A percentile compares a stretch with the other conserved stretches of the same genome.
Conservation (phyloP, 1,284 basidiomycete genomes). For the Leccinum subrobustum region DNA sequence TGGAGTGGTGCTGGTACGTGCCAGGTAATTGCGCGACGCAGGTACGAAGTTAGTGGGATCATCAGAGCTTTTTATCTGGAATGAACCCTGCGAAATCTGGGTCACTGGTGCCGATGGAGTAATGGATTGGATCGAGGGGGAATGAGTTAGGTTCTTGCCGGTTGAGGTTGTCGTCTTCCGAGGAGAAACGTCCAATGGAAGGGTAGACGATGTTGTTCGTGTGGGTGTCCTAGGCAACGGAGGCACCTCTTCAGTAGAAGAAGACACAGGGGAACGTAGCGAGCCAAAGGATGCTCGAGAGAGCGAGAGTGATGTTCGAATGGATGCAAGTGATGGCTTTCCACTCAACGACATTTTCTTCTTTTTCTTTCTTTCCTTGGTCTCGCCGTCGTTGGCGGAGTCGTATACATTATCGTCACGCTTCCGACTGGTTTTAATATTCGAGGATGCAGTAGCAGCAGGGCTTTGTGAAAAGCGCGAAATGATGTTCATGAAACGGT, state of each 20-base stretch:
- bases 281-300: slow-evolving; percentile 33
- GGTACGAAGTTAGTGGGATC: slow-evolving; percentile 2
- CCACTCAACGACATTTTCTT: slow-evolving; percentile 22
- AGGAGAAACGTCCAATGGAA: background rate
- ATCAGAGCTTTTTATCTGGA: slow-evolving; percentile 21
- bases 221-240: slow-evolving; percentile 31
- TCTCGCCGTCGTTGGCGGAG: slow-evolving; percentile 22
- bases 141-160: slow-evolving; percentile 8
- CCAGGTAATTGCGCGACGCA: slow-evolving; percentile 12
- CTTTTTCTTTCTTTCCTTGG: slow-evolving; percentile 19
- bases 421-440: background rate
- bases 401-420: slow-evolving; percentile 20
- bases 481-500: slow-evolving; percentile 32
- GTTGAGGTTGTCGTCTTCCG: slow-evolving; percentile 19
- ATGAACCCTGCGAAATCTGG: slow-evolving; percentile 10
- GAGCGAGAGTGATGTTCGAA: slow-evolving; percentile 31
- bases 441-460: slow-evolving; percentile 7
- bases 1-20: background rate
- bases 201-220: background rate
- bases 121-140: slow-evolving; percentile 21
- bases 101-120: slow-evolving; percentile 27
- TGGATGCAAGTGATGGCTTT: slow-evolving; percentile 32
- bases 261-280: slow-evolving; percentile 22
- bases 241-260: slow-evolving; percentile 23
- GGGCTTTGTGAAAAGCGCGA: slow-evolving; percentile 32